Evolutionary conservation across 768 basidiomycete species (phyloP), one percentile per base, ranked within the genome.

Genomic region (Dendrothele bispora): DNA sequence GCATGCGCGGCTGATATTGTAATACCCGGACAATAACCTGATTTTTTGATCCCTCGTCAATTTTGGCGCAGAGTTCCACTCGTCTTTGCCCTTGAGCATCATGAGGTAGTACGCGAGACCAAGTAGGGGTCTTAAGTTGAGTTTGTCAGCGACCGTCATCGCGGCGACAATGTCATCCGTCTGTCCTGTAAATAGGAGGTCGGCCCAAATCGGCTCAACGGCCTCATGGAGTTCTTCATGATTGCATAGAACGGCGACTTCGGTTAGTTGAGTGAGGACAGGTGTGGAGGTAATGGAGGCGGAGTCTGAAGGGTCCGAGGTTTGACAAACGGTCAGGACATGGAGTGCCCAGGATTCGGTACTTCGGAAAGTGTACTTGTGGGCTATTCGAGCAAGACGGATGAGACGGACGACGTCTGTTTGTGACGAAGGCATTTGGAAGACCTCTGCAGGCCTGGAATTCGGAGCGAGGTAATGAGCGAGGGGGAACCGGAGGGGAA

Each of bases 281-380:
- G 61, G 52, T 8, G 57, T 35, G 5, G 46, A 47, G 5, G 38
- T 28, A 12, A 47, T 28, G 11, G 39, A 39, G 8, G n/a, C 39
- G 17, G 39, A 20, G 21, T 40, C 39, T n/a, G 46, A 39, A 43
- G 50, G 36, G 47, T 60, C 43, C 54, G 62, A 30, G 36, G 55
- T 50, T 41, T 59, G 62, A 43, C 61, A 59, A 59, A 73, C 73
- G 51, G 71, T 67, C 36, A 79, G 65, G 7, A 71, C 71, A 29
- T 62, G 48, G 36, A 77, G 60, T 0, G 76, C 74, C 79, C 79
- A 82, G 21, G 48, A 56, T 59, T 81, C 78, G 37, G 73, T 73
- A 12, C 70, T 70, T 18, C 67, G 65, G 58, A 80, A 81, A 40
- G 78, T 73, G 56, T 82, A 82, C 48, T 81, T 82, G 63, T 82